Evolutionary conservation across 345 rosid genomes (phyloP).

Genomic region (Schrenkiella parvula): DNA sequence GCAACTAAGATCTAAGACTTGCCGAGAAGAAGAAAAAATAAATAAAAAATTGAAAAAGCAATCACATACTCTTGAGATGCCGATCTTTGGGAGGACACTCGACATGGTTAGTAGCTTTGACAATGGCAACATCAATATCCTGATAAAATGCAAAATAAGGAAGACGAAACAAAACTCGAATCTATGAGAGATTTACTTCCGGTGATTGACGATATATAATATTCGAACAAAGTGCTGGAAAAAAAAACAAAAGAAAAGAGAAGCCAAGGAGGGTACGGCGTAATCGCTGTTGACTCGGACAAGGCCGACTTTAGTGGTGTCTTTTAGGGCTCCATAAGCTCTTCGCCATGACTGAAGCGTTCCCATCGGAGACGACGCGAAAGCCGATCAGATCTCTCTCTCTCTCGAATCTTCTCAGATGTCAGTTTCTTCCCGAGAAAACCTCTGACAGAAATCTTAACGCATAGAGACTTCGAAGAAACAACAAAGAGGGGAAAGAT

Average conservation of each 20-base stretch:
- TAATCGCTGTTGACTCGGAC: constrained; percentile 89
- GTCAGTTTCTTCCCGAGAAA: neutral
- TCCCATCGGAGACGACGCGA: constrained; percentile 41
- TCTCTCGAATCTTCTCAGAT: neutral
- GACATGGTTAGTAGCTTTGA: constrained; percentile 91
- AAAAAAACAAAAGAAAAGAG: neutral
- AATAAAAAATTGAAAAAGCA: neutral
- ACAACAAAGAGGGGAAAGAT: neutral
- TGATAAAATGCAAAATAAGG: constrained; percentile 10
- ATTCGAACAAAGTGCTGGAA: neutral
- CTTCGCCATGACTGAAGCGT: constrained; percentile 84
- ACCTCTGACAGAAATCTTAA: neutral
- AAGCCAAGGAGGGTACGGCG: constrained; percentile 44
- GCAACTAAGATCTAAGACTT: neutral
- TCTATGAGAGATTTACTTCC: constrained; percentile 3
- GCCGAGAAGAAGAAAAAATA: neutral
- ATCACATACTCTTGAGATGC: constrained; percentile 57
- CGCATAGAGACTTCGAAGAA: constrained; percentile 8
- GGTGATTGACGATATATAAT: neutral
- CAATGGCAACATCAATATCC: constrained; percentile 88
- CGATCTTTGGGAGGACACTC: constrained; percentile 88
- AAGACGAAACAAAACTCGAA: constrained; percentile 13
- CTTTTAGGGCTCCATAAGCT: constrained; percentile 88
- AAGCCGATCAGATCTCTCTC: constrained; percentile 32
- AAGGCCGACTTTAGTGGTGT: constrained; percentile 90